Conservation (phyloP, 768 basidiomycete species). For the Daedaleopsis sinensis region DNA sequence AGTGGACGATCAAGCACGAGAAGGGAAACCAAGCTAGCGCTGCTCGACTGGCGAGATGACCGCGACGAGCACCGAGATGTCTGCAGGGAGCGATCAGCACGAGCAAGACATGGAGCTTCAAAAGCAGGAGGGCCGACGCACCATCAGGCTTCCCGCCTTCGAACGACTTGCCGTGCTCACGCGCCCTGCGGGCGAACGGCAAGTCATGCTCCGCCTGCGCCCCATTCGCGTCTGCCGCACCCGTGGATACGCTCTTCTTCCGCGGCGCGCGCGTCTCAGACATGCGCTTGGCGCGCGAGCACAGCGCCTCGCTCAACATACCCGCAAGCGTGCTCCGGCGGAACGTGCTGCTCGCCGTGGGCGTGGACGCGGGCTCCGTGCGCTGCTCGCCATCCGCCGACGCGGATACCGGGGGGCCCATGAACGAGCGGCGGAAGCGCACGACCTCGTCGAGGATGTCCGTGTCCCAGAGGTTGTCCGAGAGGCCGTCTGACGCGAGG, state of each 20-base stretch:
- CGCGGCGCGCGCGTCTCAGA: slow-evolving; percentile 44
- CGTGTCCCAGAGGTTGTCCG: slow-evolving; percentile 88
- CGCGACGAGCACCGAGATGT: slow-evolving; percentile 70
- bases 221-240: slow-evolving; percentile 1
- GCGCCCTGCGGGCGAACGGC: slow-evolving; percentile 84
- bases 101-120: not conserved
- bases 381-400: slow-evolving; percentile 6
- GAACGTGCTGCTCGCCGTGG: slow-evolving; percentile 32
- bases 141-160: slow-evolving; percentile 87
- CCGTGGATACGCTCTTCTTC: not conserved
- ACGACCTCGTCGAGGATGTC: slow-evolving; percentile 83
- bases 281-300: slow-evolving; percentile 73
- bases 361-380: slow-evolving; percentile 5
- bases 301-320: slow-evolving; percentile 79
- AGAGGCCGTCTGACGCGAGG: slow-evolving; percentile 79
- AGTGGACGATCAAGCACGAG: not conserved
- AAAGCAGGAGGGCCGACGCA: slow-evolving; percentile 35
- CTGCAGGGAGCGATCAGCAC: slow-evolving; percentile 33
- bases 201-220: slow-evolving; percentile 49
- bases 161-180: slow-evolving; percentile 72
- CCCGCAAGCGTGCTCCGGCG: slow-evolving; percentile 60
- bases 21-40: not conserved
- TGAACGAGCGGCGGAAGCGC: slow-evolving; percentile 51
- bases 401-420: not conserved
- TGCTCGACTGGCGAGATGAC: slow-evolving; percentile 53